These are phyloP conservation scores for Fraxinus xanthoxyloides DNA, from an alignment of 305 asterid species.

Conservation along the genomic window DNA sequence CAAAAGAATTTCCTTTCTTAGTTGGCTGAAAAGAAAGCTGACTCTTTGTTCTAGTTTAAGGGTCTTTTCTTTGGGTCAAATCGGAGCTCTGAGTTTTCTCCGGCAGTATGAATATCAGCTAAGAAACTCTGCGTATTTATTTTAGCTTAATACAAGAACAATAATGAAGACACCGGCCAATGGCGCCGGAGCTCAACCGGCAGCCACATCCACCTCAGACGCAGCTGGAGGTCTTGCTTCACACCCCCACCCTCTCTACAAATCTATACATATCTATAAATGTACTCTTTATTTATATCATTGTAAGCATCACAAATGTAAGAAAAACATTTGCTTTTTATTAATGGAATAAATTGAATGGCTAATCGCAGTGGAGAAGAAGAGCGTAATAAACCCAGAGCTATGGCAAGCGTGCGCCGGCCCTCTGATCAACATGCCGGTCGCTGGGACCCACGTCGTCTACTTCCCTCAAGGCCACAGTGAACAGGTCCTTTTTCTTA, in stretches of 20 bases:
- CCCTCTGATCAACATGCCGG: conserved; percentile 85
- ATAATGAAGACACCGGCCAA: conserved; percentile 37
- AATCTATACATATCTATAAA: neutral
- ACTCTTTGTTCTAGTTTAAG: neutral
- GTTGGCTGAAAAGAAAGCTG: neutral
- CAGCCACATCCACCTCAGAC: conserved; percentile 18
- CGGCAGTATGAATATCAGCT: conserved; percentile 13
- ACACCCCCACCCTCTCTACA: neutral
- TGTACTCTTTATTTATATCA: neutral
- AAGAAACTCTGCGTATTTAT: neutral
- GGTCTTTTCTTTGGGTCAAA: neutral
- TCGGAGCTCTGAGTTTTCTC: neutral
- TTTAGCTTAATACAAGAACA: neutral
- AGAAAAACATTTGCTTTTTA: neutral
- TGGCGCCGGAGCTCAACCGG: conserved; percentile 31
- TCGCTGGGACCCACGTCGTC: conserved; percentile 96
- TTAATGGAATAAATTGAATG: neutral
- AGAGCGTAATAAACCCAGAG: conserved; percentile 54
- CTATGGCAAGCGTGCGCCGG: conserved; percentile 99
- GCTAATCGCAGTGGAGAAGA: neutral
- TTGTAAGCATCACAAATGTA: neutral
- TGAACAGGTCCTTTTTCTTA: conserved; percentile 60
- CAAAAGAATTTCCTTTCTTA: neutral
- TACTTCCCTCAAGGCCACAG: conserved; percentile 98
- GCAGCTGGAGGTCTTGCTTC: conserved; percentile 34